Conservation (phyloP, 129 eudicot species). For the Cynara cardunculus region DNA sequence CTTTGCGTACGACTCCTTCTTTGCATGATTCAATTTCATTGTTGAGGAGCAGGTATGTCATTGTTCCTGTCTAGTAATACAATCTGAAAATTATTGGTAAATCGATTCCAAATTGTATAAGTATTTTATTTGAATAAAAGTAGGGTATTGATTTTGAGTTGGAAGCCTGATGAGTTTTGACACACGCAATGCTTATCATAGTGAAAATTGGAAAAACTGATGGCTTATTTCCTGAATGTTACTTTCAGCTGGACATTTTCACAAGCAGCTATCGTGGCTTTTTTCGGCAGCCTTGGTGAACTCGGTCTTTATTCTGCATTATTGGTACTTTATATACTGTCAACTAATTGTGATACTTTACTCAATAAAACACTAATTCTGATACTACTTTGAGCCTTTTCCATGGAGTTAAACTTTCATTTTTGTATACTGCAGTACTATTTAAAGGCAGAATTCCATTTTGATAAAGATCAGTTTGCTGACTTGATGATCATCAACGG, state of each 20-base stretch:
- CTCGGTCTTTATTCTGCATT: constrained; percentile 57
- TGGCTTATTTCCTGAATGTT: constrained; percentile 2
- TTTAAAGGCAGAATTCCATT: constrained; percentile 77
- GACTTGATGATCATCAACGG: constrained; percentile 81
- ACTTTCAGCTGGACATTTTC: constrained; percentile 61
- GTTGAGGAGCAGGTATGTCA: constrained; percentile 60
- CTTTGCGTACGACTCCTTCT: constrained; percentile 51
- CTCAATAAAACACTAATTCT: not conserved
- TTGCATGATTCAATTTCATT: constrained; percentile 52
- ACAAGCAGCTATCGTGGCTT: constrained; percentile 66
- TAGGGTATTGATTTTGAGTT: no score
- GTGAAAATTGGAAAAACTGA: not conserved
- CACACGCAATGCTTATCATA: no score
- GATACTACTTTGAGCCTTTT: not conserved
- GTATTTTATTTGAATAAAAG: not conserved
- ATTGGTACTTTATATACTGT: constrained; percentile 38
- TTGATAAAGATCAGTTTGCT: constrained; percentile 79
- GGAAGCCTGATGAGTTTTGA: no score
- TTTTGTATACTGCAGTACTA: constrained; percentile 46
- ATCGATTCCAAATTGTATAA: not conserved
- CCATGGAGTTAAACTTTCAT: not conserved
- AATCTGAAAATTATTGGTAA: not conserved
- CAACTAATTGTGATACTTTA: not conserved
- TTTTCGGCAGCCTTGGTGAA: constrained; percentile 61
- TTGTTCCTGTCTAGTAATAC: not conserved